Evolutionary conservation across 305 asterid species (phyloP), one percentile per base, ranked within the genome.

Genomic region (Caryopteris hybrid): DNA sequence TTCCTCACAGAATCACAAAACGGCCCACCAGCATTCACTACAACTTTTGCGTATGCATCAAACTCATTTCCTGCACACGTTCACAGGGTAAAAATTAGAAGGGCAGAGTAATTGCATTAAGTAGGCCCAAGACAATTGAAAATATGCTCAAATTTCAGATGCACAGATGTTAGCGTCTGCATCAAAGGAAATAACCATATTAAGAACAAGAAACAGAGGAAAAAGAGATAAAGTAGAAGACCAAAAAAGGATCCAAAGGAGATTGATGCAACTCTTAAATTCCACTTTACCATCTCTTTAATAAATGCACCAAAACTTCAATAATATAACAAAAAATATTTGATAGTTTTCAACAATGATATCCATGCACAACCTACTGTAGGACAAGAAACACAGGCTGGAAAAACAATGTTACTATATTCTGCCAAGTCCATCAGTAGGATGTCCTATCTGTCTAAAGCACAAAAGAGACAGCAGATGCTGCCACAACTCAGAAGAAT

Each of bases 1-100:
- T 73, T 78, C 79, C 98, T 84, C 51, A 94, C 85, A 68, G 90
- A 78, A 85, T 94, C 99, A 78, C 99, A 94, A 82, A 94, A 94
- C 8, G 99, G 98, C 33, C 98, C 99, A 33, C 84, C 96, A 25
- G 97, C 99, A 63, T 94, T 94, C 54, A 91, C 96, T 20, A 94
- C 80, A 67, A 94, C 98, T 76, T 89, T 94, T 69, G 99, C 97
- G 76, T 87, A 94, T 22, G 96, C 82, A 68, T 94, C 95, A 72
- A 94, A 94, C 77, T 91, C 96, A 61, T 78, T 85, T 61, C 97
- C 98, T 90, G 88, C 83, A 83, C 17, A 73, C 68, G 62, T 78
- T 50, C 67, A 79, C 64, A 73, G 66, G 57, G 64, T 80, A 74
- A 72, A 71, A 74, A 65, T 70, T 55, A 72, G 58, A 61, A 66